phyloP scores from a whole-genome alignment of 805 yeast species.

The Zygotorulaspora chibaensis region DNA sequence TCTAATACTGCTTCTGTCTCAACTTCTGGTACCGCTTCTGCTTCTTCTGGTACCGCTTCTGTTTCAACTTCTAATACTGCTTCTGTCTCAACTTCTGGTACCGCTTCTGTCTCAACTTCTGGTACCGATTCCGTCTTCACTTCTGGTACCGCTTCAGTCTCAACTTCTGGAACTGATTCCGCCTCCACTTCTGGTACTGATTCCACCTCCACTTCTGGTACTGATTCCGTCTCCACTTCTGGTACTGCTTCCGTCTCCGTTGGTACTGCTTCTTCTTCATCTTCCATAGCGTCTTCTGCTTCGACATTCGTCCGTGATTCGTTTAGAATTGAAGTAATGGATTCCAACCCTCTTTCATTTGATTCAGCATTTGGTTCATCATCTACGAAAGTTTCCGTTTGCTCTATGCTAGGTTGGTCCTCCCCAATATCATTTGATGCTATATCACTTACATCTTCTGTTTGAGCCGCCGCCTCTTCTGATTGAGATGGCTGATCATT shows the following conservation, averaged over 20 bases:
- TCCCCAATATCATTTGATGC: background rate
- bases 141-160: slow-evolving; percentile 10
- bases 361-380: background rate
- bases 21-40: slow-evolving; percentile 4
- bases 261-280: slow-evolving; percentile 10
- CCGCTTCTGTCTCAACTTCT: slow-evolving; percentile 14
- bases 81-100: slow-evolving; percentile 16
- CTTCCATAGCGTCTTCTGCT: slow-evolving; percentile 9
- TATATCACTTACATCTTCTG: background rate
- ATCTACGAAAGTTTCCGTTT: background rate
- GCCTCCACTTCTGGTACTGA: slow-evolving; percentile 16
- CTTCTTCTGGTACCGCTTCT: slow-evolving; percentile 6
- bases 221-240: slow-evolving; percentile 6
- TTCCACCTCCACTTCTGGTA: slow-evolving; percentile 10
- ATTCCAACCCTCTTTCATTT: background rate
- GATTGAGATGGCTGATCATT: background rate
- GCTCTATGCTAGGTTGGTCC: background rate
- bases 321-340: background rate
- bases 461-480: background rate
- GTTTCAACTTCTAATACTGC: slow-evolving; percentile 11
- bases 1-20: slow-evolving; percentile 4
- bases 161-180: slow-evolving; percentile 8
- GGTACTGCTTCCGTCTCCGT: slow-evolving; percentile 6
- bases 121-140: slow-evolving; percentile 10
- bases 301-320: background rate